Conservation (phyloP, 192 early-diverging fungal species). For the Coemansia sp. region DNA sequence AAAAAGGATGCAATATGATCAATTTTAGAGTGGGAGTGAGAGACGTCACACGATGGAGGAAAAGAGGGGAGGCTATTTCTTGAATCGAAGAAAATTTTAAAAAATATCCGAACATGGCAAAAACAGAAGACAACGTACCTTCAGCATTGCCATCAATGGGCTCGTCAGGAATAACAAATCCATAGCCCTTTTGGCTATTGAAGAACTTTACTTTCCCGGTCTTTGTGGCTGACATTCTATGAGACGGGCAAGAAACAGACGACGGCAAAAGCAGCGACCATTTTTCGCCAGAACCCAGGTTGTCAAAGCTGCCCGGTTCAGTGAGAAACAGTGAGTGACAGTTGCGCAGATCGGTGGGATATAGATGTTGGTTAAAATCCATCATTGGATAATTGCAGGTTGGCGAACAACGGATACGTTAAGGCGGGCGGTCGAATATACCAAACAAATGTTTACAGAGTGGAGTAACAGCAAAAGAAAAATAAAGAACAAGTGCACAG, state of each 20-base stretch:
- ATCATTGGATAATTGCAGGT: slow-evolving; percentile 6
- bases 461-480: not conserved
- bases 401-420: not conserved
- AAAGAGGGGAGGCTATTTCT: not conserved
- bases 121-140: slow-evolving; percentile 57
- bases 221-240: slow-evolving; percentile 30
- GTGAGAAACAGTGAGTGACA: slow-evolving; percentile 6
- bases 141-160: slow-evolving; percentile 65
- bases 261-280: slow-evolving; percentile 6
- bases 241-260: slow-evolving; percentile 7
- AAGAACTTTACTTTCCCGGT: slow-evolving; percentile 78
- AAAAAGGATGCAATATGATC: not conserved
- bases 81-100: slow-evolving; percentile 5
- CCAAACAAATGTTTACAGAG: not conserved
- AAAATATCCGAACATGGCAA: slow-evolving; percentile 11
- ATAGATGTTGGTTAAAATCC: slow-evolving; percentile 7
- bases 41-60: not conserved
- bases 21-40: not conserved
- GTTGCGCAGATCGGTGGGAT: not conserved
- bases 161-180: slow-evolving; percentile 80
- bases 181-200: slow-evolving; percentile 84
- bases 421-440: not conserved
- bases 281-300: slow-evolving; percentile 4
- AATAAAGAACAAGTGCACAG: not conserved
- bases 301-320: not conserved